Conservation (phyloP, 176 grass and related monocot species). For the Zea mays region Zm-B73-REFERENCE-NAM-5.0 NC_050099.1:187503501-187504000, state of each 20-base stretch:
- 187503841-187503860: conserved; percentile 9
- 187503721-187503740: conserved; percentile 75
- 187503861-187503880: conserved; percentile 1
- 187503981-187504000: not conserved
- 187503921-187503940: too few species aligned
- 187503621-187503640: conserved; percentile 96
- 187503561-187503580: conserved; percentile 5
- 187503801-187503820: conserved; percentile 89
- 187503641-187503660: conserved; percentile 98
- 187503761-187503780: conserved; percentile 97
- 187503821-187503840: conserved; percentile 84
- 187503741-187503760: conserved; percentile 87
- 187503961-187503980: not conserved
- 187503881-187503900: not conserved
- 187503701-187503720: conserved; percentile 84
- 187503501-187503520: too few species aligned
- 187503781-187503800: conserved; percentile 96
- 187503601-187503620: conserved; percentile 95
- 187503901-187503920: conserved; percentile 14
- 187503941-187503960: not conserved
- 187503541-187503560: too few species aligned
- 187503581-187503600: conserved; percentile 47
- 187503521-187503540: too few species aligned
- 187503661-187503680: conserved; percentile 78
- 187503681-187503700: conserved; percentile 73